Base-by-base conservation (phyloP, 306 rosid genomes). In the Amphicarpaea edgeworthii region DNA sequence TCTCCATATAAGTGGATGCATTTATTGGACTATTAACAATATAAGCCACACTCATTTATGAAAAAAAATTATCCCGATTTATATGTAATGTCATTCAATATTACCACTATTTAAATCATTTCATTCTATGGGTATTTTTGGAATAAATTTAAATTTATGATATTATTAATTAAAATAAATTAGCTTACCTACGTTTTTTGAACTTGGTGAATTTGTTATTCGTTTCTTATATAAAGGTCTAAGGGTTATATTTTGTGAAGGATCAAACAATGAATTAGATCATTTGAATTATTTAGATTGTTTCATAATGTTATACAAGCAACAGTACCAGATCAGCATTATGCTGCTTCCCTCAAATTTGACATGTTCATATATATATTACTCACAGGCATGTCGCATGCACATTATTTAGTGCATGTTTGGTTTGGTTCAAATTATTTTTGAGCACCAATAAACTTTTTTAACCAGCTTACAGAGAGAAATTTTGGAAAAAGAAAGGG, bases 291-390 rank as follows among this genome's bases (percentile, higher is more conserved):
- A 53, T 70, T 54, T 43, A 51, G 55, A 21, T 70, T 66, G 62
- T 74, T 54, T 79, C 70, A 45, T 61, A 21, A 53, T 62, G 69
- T 73, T 78, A 21, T 15, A 68, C 46, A 79, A 75, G 67, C 21
- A 28, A 63, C 43, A 8, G 41, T 17, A n/a, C 69, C 67, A 45
- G 49, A 38, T 37, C 50, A 62, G 75, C 75, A 73, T 26, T 66
- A 62, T 62, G 60, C 54, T 54, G 42, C 78, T 74, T 71, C 83
- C 11, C 12, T 28, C 32, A 43, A 53, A 53, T 42, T 53, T 54
- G 40, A 69, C 76, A 34, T 62, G 61, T 63, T 53, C 70, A 19
- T 24, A 30, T 10, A 15, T 24, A 30, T 10, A 30, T 10, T 8
- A 30, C 34, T 47, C 63, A 34, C 49, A 51, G 26, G 58, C 58